Conservation (phyloP, 768 basidiomycete species). For the Suillus sp. region DNA sequence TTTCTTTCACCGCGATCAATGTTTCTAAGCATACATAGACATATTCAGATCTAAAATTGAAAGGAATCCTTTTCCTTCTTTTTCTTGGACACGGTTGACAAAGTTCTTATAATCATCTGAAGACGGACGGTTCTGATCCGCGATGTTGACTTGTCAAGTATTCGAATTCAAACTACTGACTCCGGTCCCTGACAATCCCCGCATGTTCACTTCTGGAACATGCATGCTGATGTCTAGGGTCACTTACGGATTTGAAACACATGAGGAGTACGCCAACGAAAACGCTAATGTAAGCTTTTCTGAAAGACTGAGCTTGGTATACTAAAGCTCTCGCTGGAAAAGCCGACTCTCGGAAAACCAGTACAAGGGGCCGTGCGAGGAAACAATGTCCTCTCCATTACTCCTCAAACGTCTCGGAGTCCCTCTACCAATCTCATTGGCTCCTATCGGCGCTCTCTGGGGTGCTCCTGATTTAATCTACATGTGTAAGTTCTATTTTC, state of each 20-base stretch:
- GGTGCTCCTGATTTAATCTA: conserved; percentile 27
- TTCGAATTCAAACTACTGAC: background rate
- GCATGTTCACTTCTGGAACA: background rate
- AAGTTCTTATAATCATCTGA: background rate
- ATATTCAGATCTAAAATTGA: conserved; percentile 3
- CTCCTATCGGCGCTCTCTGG: conserved; percentile 31
- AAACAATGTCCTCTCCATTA: background rate
- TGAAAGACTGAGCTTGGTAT: background rate
- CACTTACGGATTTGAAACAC: background rate
- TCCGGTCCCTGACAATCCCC: conserved; percentile 5
- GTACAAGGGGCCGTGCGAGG: background rate
- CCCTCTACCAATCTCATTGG: conserved; percentile 20
- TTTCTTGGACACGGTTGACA: background rate
- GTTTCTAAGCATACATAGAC: conserved; percentile 3
- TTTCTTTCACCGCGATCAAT: conserved; percentile 1
- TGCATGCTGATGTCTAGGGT: background rate
- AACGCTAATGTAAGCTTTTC: background rate
- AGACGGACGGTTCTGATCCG: background rate
- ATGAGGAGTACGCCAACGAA: background rate
- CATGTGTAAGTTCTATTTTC: conserved; percentile 23
- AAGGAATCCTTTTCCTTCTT: background rate
- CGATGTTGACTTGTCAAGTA: background rate
- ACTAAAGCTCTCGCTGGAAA: background rate
- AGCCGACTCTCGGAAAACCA: background rate
- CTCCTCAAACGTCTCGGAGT: background rate